These are phyloP conservation scores for Dothideomycetidae sp. DNA, from an alignment of 2,329 filamentous ascomycete genomes.

Conservation along the genomic window DNA sequence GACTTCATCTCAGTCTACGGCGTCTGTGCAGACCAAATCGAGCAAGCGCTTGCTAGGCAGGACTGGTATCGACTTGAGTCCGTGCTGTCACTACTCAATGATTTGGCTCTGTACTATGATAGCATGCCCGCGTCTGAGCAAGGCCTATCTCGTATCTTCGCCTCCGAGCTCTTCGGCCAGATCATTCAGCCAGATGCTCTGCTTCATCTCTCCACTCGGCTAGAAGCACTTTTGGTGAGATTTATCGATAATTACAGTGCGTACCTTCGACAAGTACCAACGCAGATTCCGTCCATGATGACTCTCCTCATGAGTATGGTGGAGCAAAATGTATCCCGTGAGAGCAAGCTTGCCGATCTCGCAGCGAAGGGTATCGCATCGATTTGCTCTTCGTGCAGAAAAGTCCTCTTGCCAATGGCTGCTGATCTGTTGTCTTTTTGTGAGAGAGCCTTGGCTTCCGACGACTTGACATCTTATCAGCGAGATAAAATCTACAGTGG, in stretches of 20 bases:
- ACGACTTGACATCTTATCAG: constrained; percentile 50
- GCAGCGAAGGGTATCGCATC: constrained; percentile 62
- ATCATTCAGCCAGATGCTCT: constrained; percentile 27
- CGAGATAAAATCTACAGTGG: constrained; percentile 62
- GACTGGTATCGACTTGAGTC: constrained; percentile 6
- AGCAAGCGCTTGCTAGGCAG: constrained; percentile 3
- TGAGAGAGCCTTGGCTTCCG: constrained; percentile 43
- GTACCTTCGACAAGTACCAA: constrained; percentile 59
- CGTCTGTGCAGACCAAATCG: constrained; percentile 6
- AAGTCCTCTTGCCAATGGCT: constrained; percentile 52
- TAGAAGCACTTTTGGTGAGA: constrained; percentile 53
- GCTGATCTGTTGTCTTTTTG: constrained; percentile 59
- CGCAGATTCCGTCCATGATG: constrained; percentile 53
- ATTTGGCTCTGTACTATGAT: constrained; percentile 4
- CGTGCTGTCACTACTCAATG: constrained; percentile 3
- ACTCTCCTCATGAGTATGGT: constrained; percentile 62
- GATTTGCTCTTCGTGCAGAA: constrained; percentile 62
- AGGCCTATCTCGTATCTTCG: constrained; percentile 47
- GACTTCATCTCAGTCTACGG: constrained; percentile 3
- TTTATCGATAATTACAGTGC: constrained; percentile 59
- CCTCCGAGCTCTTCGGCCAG: constrained; percentile 41
- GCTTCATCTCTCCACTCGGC: constrained; percentile 42
- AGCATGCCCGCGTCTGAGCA: neutral
- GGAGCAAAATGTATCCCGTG: constrained; percentile 29
- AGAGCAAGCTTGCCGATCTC: constrained; percentile 43